Evolutionary conservation across 768 basidiomycete species (phyloP).

Genomic region (Macrocybe gigantea): DNA sequence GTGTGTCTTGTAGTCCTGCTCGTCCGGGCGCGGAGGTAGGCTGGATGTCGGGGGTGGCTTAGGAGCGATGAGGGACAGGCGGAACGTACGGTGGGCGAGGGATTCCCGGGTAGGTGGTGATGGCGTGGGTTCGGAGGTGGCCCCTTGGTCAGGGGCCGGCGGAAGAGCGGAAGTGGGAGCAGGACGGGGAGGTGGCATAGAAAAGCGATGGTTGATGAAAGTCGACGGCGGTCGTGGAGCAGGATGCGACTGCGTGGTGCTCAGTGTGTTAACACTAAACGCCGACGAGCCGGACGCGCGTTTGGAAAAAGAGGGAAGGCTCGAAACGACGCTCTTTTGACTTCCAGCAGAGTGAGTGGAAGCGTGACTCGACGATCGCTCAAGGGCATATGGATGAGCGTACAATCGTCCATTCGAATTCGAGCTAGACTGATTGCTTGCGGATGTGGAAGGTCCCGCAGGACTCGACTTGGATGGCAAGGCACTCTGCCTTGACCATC

Average conservation of each 20-base stretch:
- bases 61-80: conserved; percentile 56
- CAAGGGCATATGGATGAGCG: conserved; percentile 21
- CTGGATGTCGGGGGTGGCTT: conserved; percentile 55
- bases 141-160: conserved; percentile 46
- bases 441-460: conserved; percentile 51
- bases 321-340: conserved; percentile 37
- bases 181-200: conserved; percentile 68
- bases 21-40: conserved; percentile 67
- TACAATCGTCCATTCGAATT: conserved; percentile 13
- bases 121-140: conserved; percentile 20
- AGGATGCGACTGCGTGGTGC: conserved; percentile 33
- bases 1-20: conserved; percentile 27
- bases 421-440: conserved; percentile 17
- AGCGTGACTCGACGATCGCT: conserved; percentile 27
- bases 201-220: conserved; percentile 48
- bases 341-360: conserved; percentile 30
- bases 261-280: conserved; percentile 35
- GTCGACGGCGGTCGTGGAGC: conserved; percentile 21
- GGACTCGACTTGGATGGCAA: conserved; percentile 50
- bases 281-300: conserved; percentile 47
- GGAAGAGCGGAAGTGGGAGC: conserved; percentile 67
- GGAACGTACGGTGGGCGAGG: conserved; percentile 48
- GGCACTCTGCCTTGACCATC: conserved; percentile 51
- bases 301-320: conserved; percentile 47
- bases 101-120: conserved; percentile 48